phyloP scores from a whole-genome alignment of 129 eudicot species.

The Artemisia argyi region DNA sequence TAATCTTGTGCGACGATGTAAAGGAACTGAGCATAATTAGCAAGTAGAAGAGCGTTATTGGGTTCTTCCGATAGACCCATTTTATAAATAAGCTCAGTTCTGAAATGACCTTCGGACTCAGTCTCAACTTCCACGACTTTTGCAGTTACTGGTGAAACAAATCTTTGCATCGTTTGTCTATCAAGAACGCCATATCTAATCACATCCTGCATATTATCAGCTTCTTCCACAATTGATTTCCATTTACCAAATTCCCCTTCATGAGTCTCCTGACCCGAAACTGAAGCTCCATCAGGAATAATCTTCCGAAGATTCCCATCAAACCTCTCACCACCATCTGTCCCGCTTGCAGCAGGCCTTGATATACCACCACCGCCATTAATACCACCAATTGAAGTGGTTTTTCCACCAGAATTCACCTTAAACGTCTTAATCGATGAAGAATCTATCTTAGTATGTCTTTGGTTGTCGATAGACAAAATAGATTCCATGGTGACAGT shows the following conservation, averaged over 20 bases:
- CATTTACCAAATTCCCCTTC: constrained; percentile 65
- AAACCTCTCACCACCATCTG: constrained; percentile 70
- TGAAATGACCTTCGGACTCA: constrained; percentile 43
- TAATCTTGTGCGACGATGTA: constrained; percentile 71
- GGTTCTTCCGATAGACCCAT: constrained; percentile 71
- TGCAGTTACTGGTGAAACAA: constrained; percentile 76
- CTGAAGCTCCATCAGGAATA: constrained; percentile 45
- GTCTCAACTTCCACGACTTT: constrained; percentile 43
- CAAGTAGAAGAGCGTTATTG: constrained; percentile 61
- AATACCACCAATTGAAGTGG: constrained; percentile 58
- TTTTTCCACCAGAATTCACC: constrained; percentile 42
- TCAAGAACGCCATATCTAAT: constrained; percentile 53
- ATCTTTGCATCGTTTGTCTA: constrained; percentile 48
- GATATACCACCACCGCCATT: constrained; percentile 75
- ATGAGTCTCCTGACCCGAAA: constrained; percentile 38
- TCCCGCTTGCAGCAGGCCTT: constrained; percentile 58
- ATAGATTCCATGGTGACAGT: constrained; percentile 39
- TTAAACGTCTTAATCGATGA: constrained; percentile 44
- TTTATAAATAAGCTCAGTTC: constrained; percentile 70
- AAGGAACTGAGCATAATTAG: constrained; percentile 92
- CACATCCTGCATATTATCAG: constrained; percentile 55
- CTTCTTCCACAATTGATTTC: constrained; percentile 64
- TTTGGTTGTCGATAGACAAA: background rate
- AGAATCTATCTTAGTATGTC: constrained; percentile 41
- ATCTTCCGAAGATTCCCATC: constrained; percentile 35